phyloP scores from a whole-genome alignment of 306 rosid species.

The Gillenia trifoliata region DNA sequence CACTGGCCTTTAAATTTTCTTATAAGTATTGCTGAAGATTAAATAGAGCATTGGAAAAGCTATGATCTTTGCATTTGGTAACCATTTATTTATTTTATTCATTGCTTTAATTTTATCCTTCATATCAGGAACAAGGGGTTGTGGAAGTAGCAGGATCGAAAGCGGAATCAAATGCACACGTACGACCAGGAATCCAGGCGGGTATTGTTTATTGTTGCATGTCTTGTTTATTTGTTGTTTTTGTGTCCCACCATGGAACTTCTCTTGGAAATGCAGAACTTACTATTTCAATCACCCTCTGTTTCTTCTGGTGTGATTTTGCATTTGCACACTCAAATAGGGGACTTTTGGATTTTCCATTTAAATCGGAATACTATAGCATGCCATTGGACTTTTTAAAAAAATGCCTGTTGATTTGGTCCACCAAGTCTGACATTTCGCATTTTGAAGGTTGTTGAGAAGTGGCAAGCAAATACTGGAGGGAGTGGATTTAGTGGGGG shows the following conservation, averaged over 20 bases:
- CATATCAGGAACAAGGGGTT: constrained; percentile 26
- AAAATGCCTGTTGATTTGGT: not conserved
- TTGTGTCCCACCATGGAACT: not conserved
- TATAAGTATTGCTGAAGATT: not conserved
- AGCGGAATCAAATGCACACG: constrained; percentile 10
- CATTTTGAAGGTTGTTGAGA: constrained; percentile 39
- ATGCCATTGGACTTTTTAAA: not conserved
- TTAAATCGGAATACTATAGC: not conserved
- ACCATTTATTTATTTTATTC: not conserved
- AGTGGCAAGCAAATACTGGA: constrained; percentile 21
- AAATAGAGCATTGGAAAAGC: constrained; percentile 12
- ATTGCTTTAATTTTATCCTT: not conserved
- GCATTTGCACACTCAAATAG: not conserved
- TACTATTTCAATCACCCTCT: not conserved
- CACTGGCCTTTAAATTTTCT: not conserved
- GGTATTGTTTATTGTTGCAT: constrained; percentile 30
- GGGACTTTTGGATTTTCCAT: not conserved
- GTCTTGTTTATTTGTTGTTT: constrained; percentile 10
- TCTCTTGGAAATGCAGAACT: constrained; percentile 3
- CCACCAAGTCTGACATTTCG: constrained; percentile 23
- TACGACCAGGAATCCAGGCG: constrained; percentile 26
- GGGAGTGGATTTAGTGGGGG: constrained; percentile 24
- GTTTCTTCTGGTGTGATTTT: not conserved
- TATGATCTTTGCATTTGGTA: not conserved
- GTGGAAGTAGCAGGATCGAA: constrained; percentile 23